phyloP scores from a whole-genome alignment of 768 basidiomycete species.

The Boletus rubescentipes region DNA sequence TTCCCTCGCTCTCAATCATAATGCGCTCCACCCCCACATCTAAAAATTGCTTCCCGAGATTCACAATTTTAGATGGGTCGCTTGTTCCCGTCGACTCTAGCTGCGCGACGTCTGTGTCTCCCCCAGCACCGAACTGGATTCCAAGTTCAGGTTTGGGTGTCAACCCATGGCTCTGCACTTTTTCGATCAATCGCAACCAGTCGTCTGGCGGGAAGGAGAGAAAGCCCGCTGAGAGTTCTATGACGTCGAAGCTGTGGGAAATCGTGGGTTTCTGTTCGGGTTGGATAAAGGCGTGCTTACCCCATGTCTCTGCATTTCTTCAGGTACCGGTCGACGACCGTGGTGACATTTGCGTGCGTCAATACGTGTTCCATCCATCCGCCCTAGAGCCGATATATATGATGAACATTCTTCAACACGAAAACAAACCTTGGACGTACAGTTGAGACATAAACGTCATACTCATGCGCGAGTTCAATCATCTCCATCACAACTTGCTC shows the following conservation, averaged over 20 bases:
- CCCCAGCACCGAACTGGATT: conserved; percentile 47
- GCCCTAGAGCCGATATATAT: no score
- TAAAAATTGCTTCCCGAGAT: conserved; percentile 39
- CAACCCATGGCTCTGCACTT: conserved; percentile 37
- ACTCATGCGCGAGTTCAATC: conserved; percentile 42
- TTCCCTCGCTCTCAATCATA: conserved; percentile 48
- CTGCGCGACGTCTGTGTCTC: conserved; percentile 38
- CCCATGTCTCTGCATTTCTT: conserved; percentile 13
- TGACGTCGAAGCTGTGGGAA: conserved; percentile 39
- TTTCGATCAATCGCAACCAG: conserved; percentile 41
- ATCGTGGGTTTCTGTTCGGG: not conserved
- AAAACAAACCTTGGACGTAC: conserved; percentile 28
- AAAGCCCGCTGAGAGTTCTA: conserved; percentile 46
- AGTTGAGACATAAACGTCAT: conserved; percentile 42
- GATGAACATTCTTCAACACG: no score
- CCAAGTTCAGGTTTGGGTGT: conserved; percentile 48
- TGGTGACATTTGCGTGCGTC: conserved; percentile 3
- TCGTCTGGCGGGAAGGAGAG: conserved; percentile 46
- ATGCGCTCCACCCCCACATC: conserved; percentile 45
- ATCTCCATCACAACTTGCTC: conserved; percentile 36
- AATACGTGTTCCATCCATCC: conserved; percentile 19
- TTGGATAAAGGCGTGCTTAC: not conserved
- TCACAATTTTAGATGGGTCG: conserved; percentile 29
- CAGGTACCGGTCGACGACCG: conserved; percentile 14
- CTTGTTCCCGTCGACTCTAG: conserved; percentile 40